These are phyloP conservation scores for Ajuga reptans DNA, from an alignment of 305 asterid species.

Conservation along the genomic window DNA sequence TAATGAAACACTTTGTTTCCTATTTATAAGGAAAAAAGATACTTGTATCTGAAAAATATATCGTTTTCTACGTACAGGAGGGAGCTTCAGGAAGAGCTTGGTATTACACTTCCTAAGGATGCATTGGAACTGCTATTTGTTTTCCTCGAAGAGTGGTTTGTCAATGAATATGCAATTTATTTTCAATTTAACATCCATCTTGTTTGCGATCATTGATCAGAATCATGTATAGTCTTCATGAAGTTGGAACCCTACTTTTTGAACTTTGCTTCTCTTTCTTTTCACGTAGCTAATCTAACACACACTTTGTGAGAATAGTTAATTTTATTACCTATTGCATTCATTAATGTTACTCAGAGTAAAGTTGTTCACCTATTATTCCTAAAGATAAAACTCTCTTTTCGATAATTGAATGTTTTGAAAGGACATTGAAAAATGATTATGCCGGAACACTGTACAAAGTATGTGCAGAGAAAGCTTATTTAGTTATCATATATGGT, in stretches of 20 bases:
- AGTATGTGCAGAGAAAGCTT: neutral
- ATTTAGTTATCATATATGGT: too few relatives aligned
- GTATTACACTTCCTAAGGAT: conserved; percentile 75
- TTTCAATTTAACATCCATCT: conserved; percentile 10
- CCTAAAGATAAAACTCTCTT: neutral
- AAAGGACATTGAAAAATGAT: neutral
- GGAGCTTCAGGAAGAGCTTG: conserved; percentile 97
- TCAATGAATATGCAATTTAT: conserved; percentile 20
- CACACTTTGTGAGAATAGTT: neutral
- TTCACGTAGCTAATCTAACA: neutral
- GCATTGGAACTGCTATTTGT: conserved; percentile 76
- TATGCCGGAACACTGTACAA: neutral
- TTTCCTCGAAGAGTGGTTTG: conserved; percentile 77
- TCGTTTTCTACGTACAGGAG: conserved; percentile 47
- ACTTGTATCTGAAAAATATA: neutral
- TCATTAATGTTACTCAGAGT: neutral
- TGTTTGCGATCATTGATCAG: neutral
- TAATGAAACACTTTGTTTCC: too few relatives aligned
- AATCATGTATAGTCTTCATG: neutral
- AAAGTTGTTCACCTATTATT: neutral
- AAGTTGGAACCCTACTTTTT: neutral
- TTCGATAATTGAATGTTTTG: neutral
- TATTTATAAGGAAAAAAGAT: neutral
- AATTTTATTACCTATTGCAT: neutral
- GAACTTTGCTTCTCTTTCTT: neutral